These are phyloP conservation scores for Ceratobasidium sp. DNA, from an alignment of 1,284 basidiomycete genomes.

Conservation along the genomic window DNA sequence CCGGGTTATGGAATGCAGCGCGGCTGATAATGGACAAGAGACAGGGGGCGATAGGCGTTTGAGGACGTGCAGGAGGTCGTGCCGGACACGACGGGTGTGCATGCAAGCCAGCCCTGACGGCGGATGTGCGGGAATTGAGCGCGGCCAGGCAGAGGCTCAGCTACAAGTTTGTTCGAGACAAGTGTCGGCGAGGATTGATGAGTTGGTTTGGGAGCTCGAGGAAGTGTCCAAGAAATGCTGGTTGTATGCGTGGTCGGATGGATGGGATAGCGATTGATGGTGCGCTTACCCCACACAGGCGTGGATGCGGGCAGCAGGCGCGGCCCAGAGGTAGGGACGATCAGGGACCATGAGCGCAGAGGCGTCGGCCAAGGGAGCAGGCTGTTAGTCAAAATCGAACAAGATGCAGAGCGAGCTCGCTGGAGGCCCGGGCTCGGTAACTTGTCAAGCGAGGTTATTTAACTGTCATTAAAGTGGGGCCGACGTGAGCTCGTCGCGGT, in stretches of 20 bases:
- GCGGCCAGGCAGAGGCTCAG: slow-evolving; percentile 19
- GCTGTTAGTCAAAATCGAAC: slow-evolving; percentile 20
- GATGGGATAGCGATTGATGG: slow-evolving; percentile 24
- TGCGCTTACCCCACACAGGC: slow-evolving; percentile 14
- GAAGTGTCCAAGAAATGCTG: neutral
- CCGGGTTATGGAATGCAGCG: slow-evolving; percentile 14
- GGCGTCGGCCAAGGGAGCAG: slow-evolving; percentile 16
- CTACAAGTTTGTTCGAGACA: slow-evolving; percentile 29
- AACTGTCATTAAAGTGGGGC: too few species aligned
- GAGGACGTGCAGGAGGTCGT: slow-evolving; percentile 14
- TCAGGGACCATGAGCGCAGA: slow-evolving; percentile 13
- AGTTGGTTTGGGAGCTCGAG: slow-evolving; percentile 26
- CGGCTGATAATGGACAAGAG: slow-evolving; percentile 7
- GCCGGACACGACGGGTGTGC: slow-evolving; percentile 22
- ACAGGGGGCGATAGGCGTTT: slow-evolving; percentile 16
- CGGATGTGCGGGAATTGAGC: slow-evolving; percentile 7
- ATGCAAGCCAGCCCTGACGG: slow-evolving; percentile 14
- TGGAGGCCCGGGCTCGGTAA: slow-evolving; percentile 20
- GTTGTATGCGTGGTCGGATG: neutral
- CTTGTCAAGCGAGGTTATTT: too few species aligned
- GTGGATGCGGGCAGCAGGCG: neutral
- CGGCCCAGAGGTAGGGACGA: neutral
- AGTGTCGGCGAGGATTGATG: slow-evolving; percentile 9
- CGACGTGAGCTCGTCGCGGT: neutral
- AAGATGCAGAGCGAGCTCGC: slow-evolving; percentile 18